Conservation (phyloP, 805 yeast species). For the Teunomyces barrocoloradensis region DNA sequence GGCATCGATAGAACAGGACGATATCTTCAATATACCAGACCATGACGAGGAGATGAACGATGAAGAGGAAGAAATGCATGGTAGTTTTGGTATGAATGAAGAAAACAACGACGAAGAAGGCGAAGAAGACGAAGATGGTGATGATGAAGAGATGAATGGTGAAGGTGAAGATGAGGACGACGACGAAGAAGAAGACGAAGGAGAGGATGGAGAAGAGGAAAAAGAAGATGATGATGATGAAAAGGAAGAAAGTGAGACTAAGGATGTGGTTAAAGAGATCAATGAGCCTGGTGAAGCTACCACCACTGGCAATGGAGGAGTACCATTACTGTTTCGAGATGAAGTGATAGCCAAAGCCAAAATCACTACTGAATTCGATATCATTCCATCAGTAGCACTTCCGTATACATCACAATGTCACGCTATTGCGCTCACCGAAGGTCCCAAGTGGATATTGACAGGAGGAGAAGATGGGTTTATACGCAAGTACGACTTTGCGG, state of each 20-base stretch:
- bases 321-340: constrained; percentile 18
- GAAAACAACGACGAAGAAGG: constrained; percentile 9
- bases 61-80: constrained; percentile 12
- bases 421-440: constrained; percentile 71
- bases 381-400: constrained; percentile 83
- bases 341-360: constrained; percentile 43
- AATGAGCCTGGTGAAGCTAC: constrained; percentile 1
- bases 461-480: constrained; percentile 97
- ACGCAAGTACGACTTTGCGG: constrained; percentile 81
- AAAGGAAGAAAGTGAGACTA: constrained; percentile 13
- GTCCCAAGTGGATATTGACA: constrained; percentile 82
- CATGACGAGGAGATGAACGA: constrained; percentile 15
- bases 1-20: constrained; percentile 17
- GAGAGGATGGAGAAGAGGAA: constrained; percentile 14
- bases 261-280: constrained; percentile 13
- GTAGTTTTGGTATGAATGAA: constrained; percentile 1
- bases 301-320: constrained; percentile 1
- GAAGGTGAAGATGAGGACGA: constrained; percentile 18
- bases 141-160: constrained; percentile 18
- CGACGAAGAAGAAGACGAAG: constrained; percentile 12
- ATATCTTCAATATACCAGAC: constrained; percentile 21
- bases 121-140: constrained; percentile 24
- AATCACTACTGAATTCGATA: constrained; percentile 57
- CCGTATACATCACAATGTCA: constrained; percentile 80
- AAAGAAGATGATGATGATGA: constrained; percentile 18